phyloP scores from a whole-genome alignment of 2,329 filamentous ascomycete genomes.

The Dothistroma pini region DNA sequence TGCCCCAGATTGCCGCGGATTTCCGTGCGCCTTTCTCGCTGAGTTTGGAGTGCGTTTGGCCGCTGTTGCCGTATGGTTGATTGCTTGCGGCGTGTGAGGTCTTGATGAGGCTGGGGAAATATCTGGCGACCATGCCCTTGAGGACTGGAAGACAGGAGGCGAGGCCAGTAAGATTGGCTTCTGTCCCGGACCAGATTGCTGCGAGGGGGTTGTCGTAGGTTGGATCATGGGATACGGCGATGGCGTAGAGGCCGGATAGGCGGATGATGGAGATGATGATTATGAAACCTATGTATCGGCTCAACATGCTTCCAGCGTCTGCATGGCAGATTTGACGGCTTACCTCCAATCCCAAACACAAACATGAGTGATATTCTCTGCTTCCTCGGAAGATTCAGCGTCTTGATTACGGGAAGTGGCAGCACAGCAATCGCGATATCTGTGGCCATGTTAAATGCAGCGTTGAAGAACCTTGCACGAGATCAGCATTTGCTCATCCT shows the following conservation, averaged over 20 bases:
- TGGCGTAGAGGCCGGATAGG: conserved; percentile 24
- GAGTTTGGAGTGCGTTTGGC: conserved; percentile 1
- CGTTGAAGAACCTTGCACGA: conserved; percentile 25
- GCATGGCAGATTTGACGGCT: neutral
- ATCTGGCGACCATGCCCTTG: conserved; percentile 20
- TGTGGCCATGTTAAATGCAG: conserved; percentile 32
- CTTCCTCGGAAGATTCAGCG: conserved; percentile 26
- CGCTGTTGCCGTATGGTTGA: neutral
- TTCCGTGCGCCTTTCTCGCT: neutral
- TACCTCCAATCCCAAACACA: conserved; percentile 32
- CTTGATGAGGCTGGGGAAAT: conserved; percentile 18
- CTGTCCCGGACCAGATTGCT: conserved; percentile 23
- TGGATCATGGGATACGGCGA: conserved; percentile 21
- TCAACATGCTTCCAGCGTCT: neutral
- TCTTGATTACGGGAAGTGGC: conserved; percentile 33
- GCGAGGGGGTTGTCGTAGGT: conserved; percentile 26
- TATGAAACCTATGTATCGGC: conserved; percentile 13
- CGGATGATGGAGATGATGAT: conserved; percentile 26
- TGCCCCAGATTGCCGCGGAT: neutral
- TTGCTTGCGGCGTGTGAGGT: neutral
- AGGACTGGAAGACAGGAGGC: conserved; percentile 26
- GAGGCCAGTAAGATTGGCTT: conserved; percentile 28
- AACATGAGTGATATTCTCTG: conserved; percentile 29
- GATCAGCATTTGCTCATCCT: neutral
- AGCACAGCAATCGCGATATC: conserved; percentile 33